phyloP scores from a whole-genome alignment of 306 rosid species.

The Luffa aegyptiaca region DNA sequence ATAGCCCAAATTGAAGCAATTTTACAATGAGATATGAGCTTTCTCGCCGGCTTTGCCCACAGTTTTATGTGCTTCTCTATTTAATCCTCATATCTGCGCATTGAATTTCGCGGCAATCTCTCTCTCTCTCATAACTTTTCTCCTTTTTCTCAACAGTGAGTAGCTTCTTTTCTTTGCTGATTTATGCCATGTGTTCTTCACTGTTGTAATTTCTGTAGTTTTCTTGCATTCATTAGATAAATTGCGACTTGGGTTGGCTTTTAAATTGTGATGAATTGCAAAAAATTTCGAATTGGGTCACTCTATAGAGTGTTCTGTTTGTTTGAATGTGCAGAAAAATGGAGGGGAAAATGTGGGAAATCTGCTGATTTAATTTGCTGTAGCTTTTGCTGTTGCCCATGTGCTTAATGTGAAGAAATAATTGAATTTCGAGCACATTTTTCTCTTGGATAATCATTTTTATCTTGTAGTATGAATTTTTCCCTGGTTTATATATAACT shows the following conservation, averaged over 20 bases:
- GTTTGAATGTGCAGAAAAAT: background rate
- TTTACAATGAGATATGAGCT: background rate
- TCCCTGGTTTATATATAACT: background rate
- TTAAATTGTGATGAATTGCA: background rate
- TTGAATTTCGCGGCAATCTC: constrained; percentile 3
- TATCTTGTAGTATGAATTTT: background rate
- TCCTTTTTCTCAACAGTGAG: background rate
- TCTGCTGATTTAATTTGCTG: background rate
- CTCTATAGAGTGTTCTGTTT: background rate
- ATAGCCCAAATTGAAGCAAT: background rate
- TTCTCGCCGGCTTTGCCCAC: background rate
- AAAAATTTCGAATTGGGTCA: background rate
- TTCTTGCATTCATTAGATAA: background rate
- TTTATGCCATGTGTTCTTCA: background rate
- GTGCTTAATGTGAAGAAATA: background rate
- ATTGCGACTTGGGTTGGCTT: background rate
- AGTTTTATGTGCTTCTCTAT: background rate
- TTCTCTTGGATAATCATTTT: background rate
- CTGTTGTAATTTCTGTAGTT: background rate
- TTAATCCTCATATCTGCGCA: background rate
- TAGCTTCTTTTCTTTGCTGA: background rate
- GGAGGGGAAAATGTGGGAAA: background rate
- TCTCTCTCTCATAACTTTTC: background rate
- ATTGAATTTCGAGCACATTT: background rate
- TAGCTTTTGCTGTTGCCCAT: background rate